Conservation (phyloP, 2,329 filamentous ascomycete species). For the Monosporascus sp. region DNA sequence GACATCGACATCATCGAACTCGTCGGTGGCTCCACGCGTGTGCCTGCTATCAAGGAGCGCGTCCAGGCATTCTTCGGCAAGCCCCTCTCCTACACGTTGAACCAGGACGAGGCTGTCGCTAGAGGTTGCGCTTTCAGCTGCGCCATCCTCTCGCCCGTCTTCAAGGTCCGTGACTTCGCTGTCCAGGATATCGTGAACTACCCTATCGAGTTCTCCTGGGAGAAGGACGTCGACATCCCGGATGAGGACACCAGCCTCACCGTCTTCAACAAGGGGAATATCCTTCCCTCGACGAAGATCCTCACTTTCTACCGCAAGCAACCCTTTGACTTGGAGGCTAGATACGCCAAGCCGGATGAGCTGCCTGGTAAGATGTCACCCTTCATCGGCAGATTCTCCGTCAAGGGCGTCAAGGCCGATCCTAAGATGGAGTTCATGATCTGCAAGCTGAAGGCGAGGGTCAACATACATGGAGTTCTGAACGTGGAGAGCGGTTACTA, state of each 20-base stretch:
- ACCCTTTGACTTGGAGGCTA: slow-evolving; percentile 91
- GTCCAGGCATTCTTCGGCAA: slow-evolving; percentile 92
- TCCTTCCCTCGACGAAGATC: slow-evolving; percentile 97
- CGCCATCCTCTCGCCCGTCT: slow-evolving; percentile 92
- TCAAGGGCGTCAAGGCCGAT: slow-evolving; percentile 95
- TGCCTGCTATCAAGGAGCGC: slow-evolving; percentile 85
- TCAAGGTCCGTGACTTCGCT: slow-evolving; percentile 97
- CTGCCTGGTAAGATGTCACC: slow-evolving; percentile 87
- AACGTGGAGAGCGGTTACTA: slow-evolving; percentile 98
- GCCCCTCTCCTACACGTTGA: slow-evolving; percentile 88
- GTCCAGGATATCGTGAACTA: slow-evolving; percentile 98
- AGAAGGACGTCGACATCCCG: slow-evolving; percentile 96
- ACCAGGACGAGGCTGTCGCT: slow-evolving; percentile 95
- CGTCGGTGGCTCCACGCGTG: slow-evolving; percentile 90
- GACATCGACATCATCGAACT: slow-evolving; percentile 94
- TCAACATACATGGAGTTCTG: slow-evolving; percentile 93
- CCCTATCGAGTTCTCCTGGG: slow-evolving; percentile 98
- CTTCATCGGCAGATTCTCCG: slow-evolving; percentile 96
- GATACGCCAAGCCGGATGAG: slow-evolving; percentile 80
- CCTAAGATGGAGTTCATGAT: slow-evolving; percentile 98
- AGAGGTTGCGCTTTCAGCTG: slow-evolving; percentile 96
- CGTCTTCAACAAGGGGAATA: slow-evolving; percentile 95
- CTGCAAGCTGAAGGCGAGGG: slow-evolving; percentile 96
- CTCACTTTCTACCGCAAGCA: slow-evolving; percentile 99
- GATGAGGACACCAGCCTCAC: slow-evolving; percentile 97